Evolutionary conservation across 129 eudicot species (phyloP).

Genomic region (Saussurea involucrata): DNA sequence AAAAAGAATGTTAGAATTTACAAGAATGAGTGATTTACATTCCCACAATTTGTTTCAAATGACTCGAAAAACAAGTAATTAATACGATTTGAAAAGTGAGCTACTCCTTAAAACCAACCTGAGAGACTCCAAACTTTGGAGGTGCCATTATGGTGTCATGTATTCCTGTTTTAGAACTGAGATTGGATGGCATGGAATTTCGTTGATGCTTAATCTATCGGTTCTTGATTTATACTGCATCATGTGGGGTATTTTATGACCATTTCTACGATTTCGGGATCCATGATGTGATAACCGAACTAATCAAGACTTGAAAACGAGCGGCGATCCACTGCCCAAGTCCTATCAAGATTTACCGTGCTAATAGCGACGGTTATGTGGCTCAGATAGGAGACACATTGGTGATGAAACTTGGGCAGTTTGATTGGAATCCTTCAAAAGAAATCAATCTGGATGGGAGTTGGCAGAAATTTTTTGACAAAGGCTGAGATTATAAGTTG

Average conservation of each 20-base stretch:
- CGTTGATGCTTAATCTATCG: neutral
- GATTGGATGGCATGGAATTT: neutral
- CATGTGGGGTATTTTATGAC: constrained; percentile 59
- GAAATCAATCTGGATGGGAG: constrained; percentile 54
- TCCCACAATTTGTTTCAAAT: neutral
- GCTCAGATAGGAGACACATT: constrained; percentile 51
- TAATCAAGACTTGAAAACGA: constrained; percentile 46
- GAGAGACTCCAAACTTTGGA: neutral
- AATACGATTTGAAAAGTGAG: neutral
- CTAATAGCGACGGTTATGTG: constrained; percentile 50
- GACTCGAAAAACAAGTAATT: neutral
- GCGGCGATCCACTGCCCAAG: constrained; percentile 63
- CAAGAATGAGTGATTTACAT: neutral
- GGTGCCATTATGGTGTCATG: neutral
- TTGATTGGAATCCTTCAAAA: constrained; percentile 61
- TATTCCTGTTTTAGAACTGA: neutral
- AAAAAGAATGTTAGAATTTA: no score
- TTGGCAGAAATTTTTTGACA: constrained; percentile 62
- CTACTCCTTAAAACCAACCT: neutral
- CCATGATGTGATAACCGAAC: constrained; percentile 47
- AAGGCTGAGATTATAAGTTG: constrained; percentile 50
- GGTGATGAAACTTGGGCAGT: constrained; percentile 58
- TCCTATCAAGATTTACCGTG: constrained; percentile 53
- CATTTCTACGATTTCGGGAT: constrained; percentile 66
- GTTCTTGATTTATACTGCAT: constrained; percentile 25